Base-by-base conservation (phyloP, 2,329 filamentous ascomycete species). In the Pyrenophora seminiperda region DNA sequence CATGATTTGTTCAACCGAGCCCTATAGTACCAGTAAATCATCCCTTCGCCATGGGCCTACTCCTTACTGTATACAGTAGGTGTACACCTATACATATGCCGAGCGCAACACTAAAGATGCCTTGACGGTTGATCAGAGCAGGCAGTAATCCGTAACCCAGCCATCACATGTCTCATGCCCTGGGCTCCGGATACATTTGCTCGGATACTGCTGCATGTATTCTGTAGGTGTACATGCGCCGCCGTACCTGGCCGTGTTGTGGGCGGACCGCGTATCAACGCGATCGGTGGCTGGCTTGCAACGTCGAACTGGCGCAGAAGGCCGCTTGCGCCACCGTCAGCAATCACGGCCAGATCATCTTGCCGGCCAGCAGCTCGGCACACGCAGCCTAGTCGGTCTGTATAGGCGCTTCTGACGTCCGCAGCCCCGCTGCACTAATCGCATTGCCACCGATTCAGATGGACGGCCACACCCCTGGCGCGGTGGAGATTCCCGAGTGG, bases 251-350 rank as follows among this genome's bases (percentile, higher is more conserved):
- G 13, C 43, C 46, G 41, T 47, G 41, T 42, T 43, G 14, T 29
- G 43, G 48, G 41, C 31, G 38, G 32, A 40, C 37, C 31, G 42
- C 29, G 37, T 30, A 51, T 43, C 15, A 40, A 43, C n/a, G 29
- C 47, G 29, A 62, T 59, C 53, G 50, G 59, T 64, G 64, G 63
- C 64, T 64, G 64, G 63, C 64, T 63, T 62, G 53, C 54, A 65
- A 65, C 65, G 62, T 65, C 54, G 61, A 66, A 63, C 62, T 59
- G 50, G 55, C 53, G 43, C 50, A 51, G 51, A 58, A 53, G 19
- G 22, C 44, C 41, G 58, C 39, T 47, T 49, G 39, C 41, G 39
- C 49, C 32, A 49, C 45, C 29, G 17, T 30, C 15, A 18, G 40
- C 27, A 41, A 46, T 19, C 45, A 30, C 41, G 24, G 9, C 24